These are phyloP conservation scores for Anisodus acutangulus DNA, from an alignment of 257 asterid genomes.

Conservation along the genomic window DNA sequence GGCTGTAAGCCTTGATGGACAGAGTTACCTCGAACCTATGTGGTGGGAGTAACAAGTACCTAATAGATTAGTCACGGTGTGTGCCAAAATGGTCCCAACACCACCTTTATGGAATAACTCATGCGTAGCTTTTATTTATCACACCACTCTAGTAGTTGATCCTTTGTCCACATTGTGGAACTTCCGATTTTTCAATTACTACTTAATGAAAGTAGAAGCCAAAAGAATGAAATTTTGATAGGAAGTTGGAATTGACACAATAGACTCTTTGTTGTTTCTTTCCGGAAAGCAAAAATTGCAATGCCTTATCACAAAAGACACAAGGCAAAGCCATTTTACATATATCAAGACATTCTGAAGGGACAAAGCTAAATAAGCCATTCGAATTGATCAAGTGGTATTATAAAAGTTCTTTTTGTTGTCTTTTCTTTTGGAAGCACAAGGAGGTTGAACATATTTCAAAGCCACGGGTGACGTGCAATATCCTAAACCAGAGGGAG, in stretches of 20 bases:
- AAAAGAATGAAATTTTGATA: not conserved
- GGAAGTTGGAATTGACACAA: not conserved
- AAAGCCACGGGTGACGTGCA: not conserved
- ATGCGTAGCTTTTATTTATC: not conserved
- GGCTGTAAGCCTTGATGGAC: not conserved
- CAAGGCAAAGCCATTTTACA: conserved; percentile 17
- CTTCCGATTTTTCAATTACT: not conserved
- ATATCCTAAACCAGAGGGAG: conserved; percentile 1
- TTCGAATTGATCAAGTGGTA: not conserved
- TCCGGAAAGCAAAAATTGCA: not conserved
- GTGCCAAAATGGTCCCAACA: not conserved
- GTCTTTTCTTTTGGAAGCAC: not conserved
- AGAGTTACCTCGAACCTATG: not conserved
- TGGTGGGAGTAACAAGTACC: not conserved
- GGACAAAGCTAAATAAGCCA: not conserved
- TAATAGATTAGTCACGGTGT: conserved; percentile 4
- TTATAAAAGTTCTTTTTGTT: not conserved
- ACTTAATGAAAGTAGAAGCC: not conserved
- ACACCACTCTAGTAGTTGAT: not conserved
- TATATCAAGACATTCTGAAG: not conserved
- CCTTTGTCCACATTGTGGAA: conserved; percentile 6
- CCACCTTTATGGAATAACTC: not conserved
- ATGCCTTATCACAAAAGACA: not conserved
- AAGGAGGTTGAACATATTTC: not conserved
- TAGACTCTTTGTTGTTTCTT: not conserved